Base-by-base conservation (phyloP, 768 basidiomycete genomes). In the Boletus rufocinnamomeus region DNA sequence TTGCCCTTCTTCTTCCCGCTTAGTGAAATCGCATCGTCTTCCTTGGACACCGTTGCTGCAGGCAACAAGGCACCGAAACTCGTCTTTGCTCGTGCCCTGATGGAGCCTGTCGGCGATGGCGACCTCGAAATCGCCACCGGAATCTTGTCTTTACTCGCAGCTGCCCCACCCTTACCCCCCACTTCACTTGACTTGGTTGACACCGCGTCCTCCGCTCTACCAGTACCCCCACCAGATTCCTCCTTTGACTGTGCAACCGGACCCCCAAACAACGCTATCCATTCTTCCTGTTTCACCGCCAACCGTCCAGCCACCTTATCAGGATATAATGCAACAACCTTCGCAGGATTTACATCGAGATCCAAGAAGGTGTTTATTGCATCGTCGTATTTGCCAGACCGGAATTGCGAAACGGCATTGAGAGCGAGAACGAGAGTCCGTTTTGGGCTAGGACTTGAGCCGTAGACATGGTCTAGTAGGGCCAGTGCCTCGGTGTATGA, bases 291-390 rank as follows among this genome's bases (percentile, higher is more conserved):
- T 13, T 86, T 83, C 0, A 89, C 83, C 6, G 86, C 78, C 9
- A 98, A 74, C 34, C 91, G 80, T 7, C 96, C 96, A 1, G 93
- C 82, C 4, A 98, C 83, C 14, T 79, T 78, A 37, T 89, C 85
- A 0, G 93, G 91, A 72, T 93, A 99, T 7, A 98, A 76, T 2
- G 95, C 89, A 23, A 98, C 81, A 4, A 99, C 92, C 67, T 95
- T 93, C 0, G 95, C 93, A 0, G 97, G 97, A 66, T 95, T 95
- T 63, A 95, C 79, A 63, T 98, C 89, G 43, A 96, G 85, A 43
- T 89, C 84, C 49, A 95, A 82, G 71, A 98, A 95, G 0, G 86
- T 83, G 68, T 97, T 87, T 56, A 98, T 88, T 1, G 96, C 95
- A 1, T 78, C 74, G 60, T 90, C 87, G 66, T 84, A 95, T 57